These are phyloP conservation scores for Neofusicoccum sp. DNA, from an alignment of 2,329 filamentous ascomycete genomes.

Conservation along the genomic window DNA sequence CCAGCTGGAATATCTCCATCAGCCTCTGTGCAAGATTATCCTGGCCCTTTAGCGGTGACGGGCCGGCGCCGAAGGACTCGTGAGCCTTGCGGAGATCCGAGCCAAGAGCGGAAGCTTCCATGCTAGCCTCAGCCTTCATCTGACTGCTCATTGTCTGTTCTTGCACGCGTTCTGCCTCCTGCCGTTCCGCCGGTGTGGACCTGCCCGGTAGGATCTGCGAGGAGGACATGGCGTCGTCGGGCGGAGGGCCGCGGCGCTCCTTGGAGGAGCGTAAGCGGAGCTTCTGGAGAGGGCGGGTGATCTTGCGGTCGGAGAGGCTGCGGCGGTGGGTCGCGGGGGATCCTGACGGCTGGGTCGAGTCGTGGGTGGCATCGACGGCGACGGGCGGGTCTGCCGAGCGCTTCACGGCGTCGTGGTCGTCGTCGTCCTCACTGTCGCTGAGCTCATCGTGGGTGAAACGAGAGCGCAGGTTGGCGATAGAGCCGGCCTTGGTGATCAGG, in stretches of 20 bases:
- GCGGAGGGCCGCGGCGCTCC: background rate
- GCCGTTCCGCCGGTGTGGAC: slow-evolving; percentile 27
- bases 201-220: slow-evolving; percentile 39
- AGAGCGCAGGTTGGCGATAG: slow-evolving; percentile 75
- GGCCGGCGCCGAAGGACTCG: background rate
- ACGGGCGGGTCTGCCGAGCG: background rate
- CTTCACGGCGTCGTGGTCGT: slow-evolving; percentile 9
- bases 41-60: background rate
- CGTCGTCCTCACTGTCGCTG: slow-evolving; percentile 68
- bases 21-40: slow-evolving; percentile 62
- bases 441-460: slow-evolving; percentile 70
- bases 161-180: slow-evolving; percentile 24
- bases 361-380: background rate
- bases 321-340: background rate
- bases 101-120: slow-evolving; percentile 18
- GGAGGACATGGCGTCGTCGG: slow-evolving; percentile 52
- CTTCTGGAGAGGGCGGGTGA: slow-evolving; percentile 64
- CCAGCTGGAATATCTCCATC: slow-evolving; percentile 67
- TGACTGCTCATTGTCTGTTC: background rate
- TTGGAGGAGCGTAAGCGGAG: slow-evolving; percentile 43
- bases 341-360: background rate
- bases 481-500: slow-evolving; percentile 84
- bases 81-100: slow-evolving; percentile 14
- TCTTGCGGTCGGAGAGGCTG: slow-evolving; percentile 60
- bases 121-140: slow-evolving; percentile 15